These are phyloP conservation scores for Mycena kentingensis DNA, from an alignment of 768 basidiomycete genomes.

Conservation along the genomic window DNA sequence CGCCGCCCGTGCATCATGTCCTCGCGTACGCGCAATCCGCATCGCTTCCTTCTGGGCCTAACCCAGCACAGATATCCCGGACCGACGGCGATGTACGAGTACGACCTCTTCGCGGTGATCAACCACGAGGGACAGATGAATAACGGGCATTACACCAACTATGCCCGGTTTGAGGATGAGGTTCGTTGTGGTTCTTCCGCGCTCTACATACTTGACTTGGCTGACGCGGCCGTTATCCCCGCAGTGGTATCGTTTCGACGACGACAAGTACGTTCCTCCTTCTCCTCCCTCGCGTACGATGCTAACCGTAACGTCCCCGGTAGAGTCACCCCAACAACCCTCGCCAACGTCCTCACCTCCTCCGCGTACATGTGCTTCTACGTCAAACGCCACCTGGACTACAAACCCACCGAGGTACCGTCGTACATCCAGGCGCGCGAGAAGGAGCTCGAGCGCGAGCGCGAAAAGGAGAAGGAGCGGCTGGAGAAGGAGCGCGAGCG, in stretches of 20 bases:
- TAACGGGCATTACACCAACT: constrained; percentile 94
- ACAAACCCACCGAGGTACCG: constrained; percentile 69
- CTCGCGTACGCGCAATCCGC: constrained; percentile 38
- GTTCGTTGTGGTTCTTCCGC: constrained; percentile 45
- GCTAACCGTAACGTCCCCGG: constrained; percentile 5
- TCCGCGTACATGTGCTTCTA: constrained; percentile 96
- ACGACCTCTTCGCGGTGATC: constrained; percentile 90
- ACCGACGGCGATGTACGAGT: constrained; percentile 76
- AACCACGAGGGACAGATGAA: constrained; percentile 94
- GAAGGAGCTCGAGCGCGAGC: constrained; percentile 64
- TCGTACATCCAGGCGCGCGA: constrained; percentile 69
- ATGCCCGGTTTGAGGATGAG: constrained; percentile 81
- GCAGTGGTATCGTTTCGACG: constrained; percentile 94
- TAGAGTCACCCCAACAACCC: constrained; percentile 72
- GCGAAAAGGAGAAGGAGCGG: constrained; percentile 53
- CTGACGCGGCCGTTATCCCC: constrained; percentile 3
- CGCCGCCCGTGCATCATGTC: constrained; percentile 3
- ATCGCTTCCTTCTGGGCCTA: constrained; percentile 4
- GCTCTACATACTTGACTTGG: neutral
- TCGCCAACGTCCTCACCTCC: constrained; percentile 68
- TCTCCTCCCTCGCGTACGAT: constrained; percentile 6
- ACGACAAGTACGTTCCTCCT: constrained; percentile 70
- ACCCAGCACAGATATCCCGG: constrained; percentile 43
- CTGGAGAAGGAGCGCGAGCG: constrained; percentile 44
- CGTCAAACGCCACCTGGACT: constrained; percentile 86